Evolutionary conservation across 495 filamentous ascomycete genomes (phyloP).

Genomic region (Lophiotrema nucula): DNA sequence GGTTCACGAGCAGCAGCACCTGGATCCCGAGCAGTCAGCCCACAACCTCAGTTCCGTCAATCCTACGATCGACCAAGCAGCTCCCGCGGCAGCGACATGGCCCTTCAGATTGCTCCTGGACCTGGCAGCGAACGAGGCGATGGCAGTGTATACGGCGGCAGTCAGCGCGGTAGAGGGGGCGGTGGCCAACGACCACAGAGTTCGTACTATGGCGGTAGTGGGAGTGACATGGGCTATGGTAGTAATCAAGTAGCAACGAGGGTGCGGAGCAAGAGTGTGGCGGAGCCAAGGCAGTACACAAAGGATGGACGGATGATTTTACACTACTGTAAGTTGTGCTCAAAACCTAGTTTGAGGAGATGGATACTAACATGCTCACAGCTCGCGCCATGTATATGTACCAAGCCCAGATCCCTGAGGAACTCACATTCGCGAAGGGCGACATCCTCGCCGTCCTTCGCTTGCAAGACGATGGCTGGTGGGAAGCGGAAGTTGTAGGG

Average conservation of each 20-base stretch:
- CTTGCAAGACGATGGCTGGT: conserved; percentile 98
- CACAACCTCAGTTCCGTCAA: conserved; percentile 32
- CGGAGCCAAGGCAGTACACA: conserved; percentile 70
- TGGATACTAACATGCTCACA: conserved; percentile 43
- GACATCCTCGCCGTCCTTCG: conserved; percentile 86
- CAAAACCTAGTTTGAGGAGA: neutral
- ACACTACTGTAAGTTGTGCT: conserved; percentile 77
- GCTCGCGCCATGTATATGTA: conserved; percentile 94
- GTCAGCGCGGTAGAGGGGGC: conserved; percentile 28
- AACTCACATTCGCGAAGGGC: conserved; percentile 89
- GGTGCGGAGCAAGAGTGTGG: conserved; percentile 78
- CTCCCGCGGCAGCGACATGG: conserved; percentile 64
- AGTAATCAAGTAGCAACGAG: conserved; percentile 49
- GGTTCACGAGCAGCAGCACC: conserved; percentile 21
- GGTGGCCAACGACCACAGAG: conserved; percentile 36
- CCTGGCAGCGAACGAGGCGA: conserved; percentile 44
- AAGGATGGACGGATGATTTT: conserved; percentile 84
- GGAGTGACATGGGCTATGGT: conserved; percentile 34
- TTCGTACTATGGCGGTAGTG: conserved; percentile 23
- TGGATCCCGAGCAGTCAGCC: conserved; percentile 25
- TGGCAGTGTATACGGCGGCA: conserved; percentile 44
- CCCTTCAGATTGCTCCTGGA: conserved; percentile 68
- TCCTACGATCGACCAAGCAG: conserved; percentile 62
- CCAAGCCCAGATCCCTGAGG: conserved; percentile 88
- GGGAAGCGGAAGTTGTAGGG: conserved; percentile 93